Percentiles rank a stretch among this genome's conserved stretches.
These are phyloP conservation scores for Monosporascus sp. DNA, from an alignment of 2,329 filamentous ascomycete species.

Conservation along the genomic window DNA sequence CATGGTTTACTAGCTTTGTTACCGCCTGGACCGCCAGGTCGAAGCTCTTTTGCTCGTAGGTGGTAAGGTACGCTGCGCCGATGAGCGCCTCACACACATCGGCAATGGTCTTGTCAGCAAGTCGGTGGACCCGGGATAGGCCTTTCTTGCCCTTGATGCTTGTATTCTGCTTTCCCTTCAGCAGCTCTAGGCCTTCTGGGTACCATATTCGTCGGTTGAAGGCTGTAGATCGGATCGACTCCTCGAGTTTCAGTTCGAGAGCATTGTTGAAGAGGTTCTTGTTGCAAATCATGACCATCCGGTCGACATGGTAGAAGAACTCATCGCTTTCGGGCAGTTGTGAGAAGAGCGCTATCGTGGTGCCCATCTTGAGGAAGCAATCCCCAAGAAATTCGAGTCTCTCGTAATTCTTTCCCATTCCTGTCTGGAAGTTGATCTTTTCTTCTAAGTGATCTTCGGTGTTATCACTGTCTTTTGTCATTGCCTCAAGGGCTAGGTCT, in stretches of 20 bases:
- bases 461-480: constrained; percentile 90
- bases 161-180: constrained; percentile 63
- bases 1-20: constrained; percentile 62
- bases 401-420: constrained; percentile 95
- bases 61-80: constrained; percentile 67
- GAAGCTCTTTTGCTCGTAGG: constrained; percentile 36
- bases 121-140: constrained; percentile 50
- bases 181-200: constrained; percentile 68
- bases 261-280: constrained; percentile 80
- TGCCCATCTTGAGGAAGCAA: constrained; percentile 92
- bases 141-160: constrained; percentile 58
- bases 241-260: constrained; percentile 56
- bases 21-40: constrained; percentile 59
- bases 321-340: constrained; percentile 73
- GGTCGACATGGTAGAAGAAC: constrained; percentile 80
- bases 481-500: constrained; percentile 73
- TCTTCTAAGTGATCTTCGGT: constrained; percentile 65
- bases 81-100: constrained; percentile 95
- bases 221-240: constrained; percentile 75
- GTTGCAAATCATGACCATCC: constrained; percentile 91
- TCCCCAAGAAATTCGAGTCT: constrained; percentile 91
- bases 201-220: constrained; percentile 89
- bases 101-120: constrained; percentile 86
- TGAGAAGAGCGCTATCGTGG: constrained; percentile 80
- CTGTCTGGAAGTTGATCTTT: constrained; percentile 68